Percentiles rank a stretch among this genome's conserved stretches.
Conservation (phyloP, 2,329 filamentous ascomycete genomes). For the Ascochyta rabiei region DNA sequence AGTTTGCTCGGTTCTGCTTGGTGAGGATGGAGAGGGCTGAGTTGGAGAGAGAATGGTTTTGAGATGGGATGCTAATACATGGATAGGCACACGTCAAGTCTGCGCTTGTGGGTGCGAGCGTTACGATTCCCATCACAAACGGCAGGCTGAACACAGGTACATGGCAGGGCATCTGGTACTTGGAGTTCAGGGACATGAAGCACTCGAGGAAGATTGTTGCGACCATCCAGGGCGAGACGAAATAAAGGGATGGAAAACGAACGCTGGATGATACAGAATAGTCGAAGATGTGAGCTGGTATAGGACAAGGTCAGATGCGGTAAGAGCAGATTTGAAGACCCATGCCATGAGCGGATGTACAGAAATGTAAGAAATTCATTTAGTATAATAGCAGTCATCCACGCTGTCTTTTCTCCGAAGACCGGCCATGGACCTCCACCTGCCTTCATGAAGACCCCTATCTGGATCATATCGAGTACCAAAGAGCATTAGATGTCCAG, state of each 20-base stretch:
- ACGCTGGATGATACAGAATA: too few species aligned
- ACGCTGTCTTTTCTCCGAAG: not conserved
- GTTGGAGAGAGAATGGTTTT: not conserved
- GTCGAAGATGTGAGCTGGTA: not conserved
- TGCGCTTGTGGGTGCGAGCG: constrained; percentile 83
- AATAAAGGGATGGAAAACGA: constrained; percentile 27
- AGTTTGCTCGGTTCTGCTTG: constrained; percentile 30
- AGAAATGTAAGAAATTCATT: not conserved
- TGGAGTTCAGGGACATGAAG: constrained; percentile 81
- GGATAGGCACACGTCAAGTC: constrained; percentile 87
- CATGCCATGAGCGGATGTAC: not conserved
- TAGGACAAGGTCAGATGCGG: not conserved
- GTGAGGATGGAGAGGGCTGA: not conserved
- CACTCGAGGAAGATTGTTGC: constrained; percentile 85
- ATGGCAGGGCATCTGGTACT: constrained; percentile 93
- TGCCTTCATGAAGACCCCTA: not conserved
- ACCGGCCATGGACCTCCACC: not conserved
- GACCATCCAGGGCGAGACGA: constrained; percentile 88
- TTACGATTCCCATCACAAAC: constrained; percentile 89
- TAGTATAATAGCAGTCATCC: not conserved
- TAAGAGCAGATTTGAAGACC: not conserved
- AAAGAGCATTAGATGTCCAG: too few species aligned
- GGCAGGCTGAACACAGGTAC: constrained; percentile 74
- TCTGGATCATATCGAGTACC: not conserved
- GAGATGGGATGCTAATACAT: constrained; percentile 7